A percentile compares a stretch with the other conserved stretches of the same genome.
Evolutionary conservation across 345 rosid genomes (phyloP).

Genomic region (Anastatica hierochuntica): DNA sequence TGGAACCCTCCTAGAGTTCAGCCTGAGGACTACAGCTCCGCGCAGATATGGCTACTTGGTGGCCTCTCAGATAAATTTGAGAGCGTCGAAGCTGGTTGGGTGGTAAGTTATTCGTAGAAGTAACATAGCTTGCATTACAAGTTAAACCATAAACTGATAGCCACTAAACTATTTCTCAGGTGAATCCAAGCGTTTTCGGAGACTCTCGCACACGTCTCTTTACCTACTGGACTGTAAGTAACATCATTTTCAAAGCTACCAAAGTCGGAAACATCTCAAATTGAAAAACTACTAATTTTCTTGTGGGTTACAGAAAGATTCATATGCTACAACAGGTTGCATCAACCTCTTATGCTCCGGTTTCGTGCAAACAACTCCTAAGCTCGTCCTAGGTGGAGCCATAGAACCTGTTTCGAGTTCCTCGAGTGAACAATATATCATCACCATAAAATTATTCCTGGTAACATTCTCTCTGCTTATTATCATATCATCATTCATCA

Average conservation of each 20-base stretch:
- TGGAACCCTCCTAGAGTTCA: constrained; percentile 40
- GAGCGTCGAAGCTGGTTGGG: constrained; percentile 47
- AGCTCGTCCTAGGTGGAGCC: constrained; percentile 24
- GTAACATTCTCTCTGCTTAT: constrained; percentile 13
- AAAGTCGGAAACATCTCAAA: background rate
- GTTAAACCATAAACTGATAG: too few species aligned
- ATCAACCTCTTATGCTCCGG: constrained; percentile 37
- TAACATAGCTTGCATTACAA: too few species aligned
- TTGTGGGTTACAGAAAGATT: constrained; percentile 22
- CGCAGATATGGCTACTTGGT: constrained; percentile 39
- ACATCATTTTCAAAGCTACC: too few species aligned
- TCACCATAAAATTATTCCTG: constrained; percentile 15
- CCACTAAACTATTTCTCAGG: constrained; percentile 11
- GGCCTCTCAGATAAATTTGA: constrained; percentile 26
- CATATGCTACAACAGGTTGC: constrained; percentile 29
- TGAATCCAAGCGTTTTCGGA: constrained; percentile 22
- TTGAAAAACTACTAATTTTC: background rate
- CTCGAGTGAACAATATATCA: constrained; percentile 6
- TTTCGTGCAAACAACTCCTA: constrained; percentile 35
- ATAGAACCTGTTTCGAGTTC: constrained; percentile 4
- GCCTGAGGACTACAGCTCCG: constrained; percentile 24
- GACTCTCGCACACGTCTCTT: constrained; percentile 26
- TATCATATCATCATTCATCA: too few species aligned
- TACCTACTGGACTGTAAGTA: constrained; percentile 30
- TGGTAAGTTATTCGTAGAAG: constrained; percentile 8